Percentiles rank a stretch among this genome's conserved stretches.
Conservation (phyloP, 345 rosid species). For the Euphorbia tirucalli region DNA sequence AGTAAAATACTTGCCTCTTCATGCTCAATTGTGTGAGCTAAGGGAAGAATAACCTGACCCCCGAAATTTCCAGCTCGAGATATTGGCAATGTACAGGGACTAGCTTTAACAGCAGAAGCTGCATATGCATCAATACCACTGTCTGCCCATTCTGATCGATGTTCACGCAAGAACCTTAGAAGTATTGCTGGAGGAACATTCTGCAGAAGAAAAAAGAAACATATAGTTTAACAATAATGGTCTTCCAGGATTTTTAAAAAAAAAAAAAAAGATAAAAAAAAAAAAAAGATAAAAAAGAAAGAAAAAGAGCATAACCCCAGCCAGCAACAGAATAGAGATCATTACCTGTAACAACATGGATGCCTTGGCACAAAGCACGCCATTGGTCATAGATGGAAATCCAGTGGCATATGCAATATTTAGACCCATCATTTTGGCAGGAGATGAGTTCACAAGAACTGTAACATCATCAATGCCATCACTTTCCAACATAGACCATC, state of each 20-base stretch:
- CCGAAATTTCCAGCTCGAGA: slow-evolving; percentile 86
- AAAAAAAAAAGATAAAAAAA: slow-evolving; percentile 5
- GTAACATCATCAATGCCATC: slow-evolving; percentile 98
- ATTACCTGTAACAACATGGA: slow-evolving; percentile 96
- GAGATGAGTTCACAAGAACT: slow-evolving; percentile 87
- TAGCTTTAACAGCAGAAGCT: slow-evolving; percentile 90
- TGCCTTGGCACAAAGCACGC: slow-evolving; percentile 92
- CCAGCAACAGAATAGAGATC: slow-evolving; percentile 2
- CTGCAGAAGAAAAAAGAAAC: slow-evolving; percentile 34
- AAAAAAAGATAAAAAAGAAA: not conserved
- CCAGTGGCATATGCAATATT: slow-evolving; percentile 79
- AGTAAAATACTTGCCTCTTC: slow-evolving; percentile 66
- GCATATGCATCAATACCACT: slow-evolving; percentile 91
- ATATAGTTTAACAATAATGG: not conserved
- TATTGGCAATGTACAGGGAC: slow-evolving; percentile 81
- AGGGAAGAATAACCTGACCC: slow-evolving; percentile 91
- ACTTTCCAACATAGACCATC: slow-evolving; percentile 90
- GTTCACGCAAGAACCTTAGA: slow-evolving; percentile 92
- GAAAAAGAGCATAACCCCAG: not conserved
- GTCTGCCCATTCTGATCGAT: slow-evolving; percentile 99
- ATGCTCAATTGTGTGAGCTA: slow-evolving; percentile 92
- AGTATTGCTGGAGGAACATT: slow-evolving; percentile 96
- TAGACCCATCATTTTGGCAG: slow-evolving; percentile 85
- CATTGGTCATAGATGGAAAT: slow-evolving; percentile 74
- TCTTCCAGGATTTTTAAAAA: not conserved